Conservation (phyloP, 106 monocot species). For the Amphibolis antarctica region DNA sequence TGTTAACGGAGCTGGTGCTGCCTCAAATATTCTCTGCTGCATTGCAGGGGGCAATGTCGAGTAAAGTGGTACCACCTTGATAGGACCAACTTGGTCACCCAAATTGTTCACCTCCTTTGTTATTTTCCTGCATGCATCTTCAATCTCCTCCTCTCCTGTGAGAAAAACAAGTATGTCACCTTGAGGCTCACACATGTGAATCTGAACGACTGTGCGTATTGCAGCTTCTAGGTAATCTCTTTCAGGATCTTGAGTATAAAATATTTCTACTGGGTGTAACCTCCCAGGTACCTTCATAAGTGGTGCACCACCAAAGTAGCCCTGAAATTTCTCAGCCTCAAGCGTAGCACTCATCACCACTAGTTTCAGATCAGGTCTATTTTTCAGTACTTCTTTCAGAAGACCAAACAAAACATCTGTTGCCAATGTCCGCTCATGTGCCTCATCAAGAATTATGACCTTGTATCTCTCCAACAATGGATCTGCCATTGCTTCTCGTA, state of each 20-base stretch:
- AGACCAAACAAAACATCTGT: constrained; percentile 31
- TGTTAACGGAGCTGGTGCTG: constrained; percentile 16
- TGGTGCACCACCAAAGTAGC: constrained; percentile 21
- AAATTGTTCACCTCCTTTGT: constrained; percentile 24
- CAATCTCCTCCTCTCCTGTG: constrained; percentile 31
- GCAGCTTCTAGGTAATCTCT: constrained; percentile 32
- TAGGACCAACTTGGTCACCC: constrained; percentile 26
- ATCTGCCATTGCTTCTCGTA: constrained; percentile 27
- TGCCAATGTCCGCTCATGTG: constrained; percentile 27
- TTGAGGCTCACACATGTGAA: constrained; percentile 23
- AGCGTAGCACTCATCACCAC: constrained; percentile 31
- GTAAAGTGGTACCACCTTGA: constrained; percentile 23
- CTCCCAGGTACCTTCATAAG: constrained; percentile 30
- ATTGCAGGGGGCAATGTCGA: constrained; percentile 26
- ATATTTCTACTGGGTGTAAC: constrained; percentile 26
- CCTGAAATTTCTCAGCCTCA: constrained; percentile 31
- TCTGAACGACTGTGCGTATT: constrained; percentile 25
- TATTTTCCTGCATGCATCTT: constrained; percentile 29
- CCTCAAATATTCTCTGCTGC: constrained; percentile 28
- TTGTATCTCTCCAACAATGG: constrained; percentile 16
- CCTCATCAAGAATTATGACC: constrained; percentile 31
- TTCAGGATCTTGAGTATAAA: constrained; percentile 25
- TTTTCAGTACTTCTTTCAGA: constrained; percentile 22
- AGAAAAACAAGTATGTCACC: constrained; percentile 32
- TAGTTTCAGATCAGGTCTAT: constrained; percentile 22